phyloP scores from a whole-genome alignment of 1,284 basidiomycete species.

The Singerocomus rubriflavus region DNA sequence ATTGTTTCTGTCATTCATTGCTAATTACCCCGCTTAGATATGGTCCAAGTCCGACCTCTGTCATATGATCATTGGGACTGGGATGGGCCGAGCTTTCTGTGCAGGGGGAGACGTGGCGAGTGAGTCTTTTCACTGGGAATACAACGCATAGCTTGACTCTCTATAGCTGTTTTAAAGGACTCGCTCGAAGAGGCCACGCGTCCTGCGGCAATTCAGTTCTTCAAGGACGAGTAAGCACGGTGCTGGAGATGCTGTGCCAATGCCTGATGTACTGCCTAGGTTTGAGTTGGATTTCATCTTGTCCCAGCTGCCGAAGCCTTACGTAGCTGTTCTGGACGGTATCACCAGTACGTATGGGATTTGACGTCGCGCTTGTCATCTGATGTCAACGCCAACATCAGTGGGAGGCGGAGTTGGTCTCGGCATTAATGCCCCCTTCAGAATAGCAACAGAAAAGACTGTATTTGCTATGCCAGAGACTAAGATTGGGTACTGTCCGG shows the following conservation, averaged over 20 bases:
- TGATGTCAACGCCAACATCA: conserved; percentile 34
- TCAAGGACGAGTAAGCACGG: conserved; percentile 77
- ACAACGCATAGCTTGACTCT: conserved; percentile 16
- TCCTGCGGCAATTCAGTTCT: conserved; percentile 74
- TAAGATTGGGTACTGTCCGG: conserved; percentile 86
- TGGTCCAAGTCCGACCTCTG: conserved; percentile 77
- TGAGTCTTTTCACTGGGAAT: conserved; percentile 38
- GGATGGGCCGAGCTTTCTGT: conserved; percentile 84
- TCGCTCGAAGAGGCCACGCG: conserved; percentile 51
- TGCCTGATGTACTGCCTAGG: conserved; percentile 38
- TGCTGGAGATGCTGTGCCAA: conserved; percentile 2
- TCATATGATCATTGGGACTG: conserved; percentile 75
- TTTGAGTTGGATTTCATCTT: conserved; percentile 90
- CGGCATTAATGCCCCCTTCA: conserved; percentile 83
- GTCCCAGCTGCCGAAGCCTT: conserved; percentile 79
- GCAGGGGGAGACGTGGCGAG: conserved; percentile 92
- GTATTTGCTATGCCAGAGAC: conserved; percentile 97
- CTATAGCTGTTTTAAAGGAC: conserved; percentile 53
- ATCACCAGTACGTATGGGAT: conserved; percentile 70
- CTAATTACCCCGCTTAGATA: conserved; percentile 48
- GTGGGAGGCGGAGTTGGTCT: conserved; percentile 98
- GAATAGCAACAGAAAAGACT: conserved; percentile 93
- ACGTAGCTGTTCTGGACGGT: conserved; percentile 89
- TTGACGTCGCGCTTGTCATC: conserved; percentile 10
- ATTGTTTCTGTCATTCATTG: conserved; percentile 5